phyloP scores from a whole-genome alignment of 768 basidiomycete species.

The Cubamyces lactineus region DNA sequence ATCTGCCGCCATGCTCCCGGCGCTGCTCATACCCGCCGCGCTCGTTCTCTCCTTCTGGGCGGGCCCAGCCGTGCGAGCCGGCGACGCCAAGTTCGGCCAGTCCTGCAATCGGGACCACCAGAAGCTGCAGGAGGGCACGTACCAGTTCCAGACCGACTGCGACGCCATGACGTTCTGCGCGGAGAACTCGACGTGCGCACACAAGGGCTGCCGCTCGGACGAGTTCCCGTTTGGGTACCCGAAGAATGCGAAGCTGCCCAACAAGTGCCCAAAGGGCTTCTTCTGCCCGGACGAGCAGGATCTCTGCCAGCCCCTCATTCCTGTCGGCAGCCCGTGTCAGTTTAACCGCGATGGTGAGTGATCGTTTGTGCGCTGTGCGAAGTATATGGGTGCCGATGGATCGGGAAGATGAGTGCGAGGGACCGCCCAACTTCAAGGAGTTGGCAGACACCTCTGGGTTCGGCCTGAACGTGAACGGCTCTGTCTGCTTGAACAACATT shows the following conservation, averaged over 20 bases:
- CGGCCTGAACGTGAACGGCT: slow-evolving; percentile 79
- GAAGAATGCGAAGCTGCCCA: slow-evolving; percentile 50
- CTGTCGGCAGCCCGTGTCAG: slow-evolving; percentile 74
- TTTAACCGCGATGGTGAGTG: slow-evolving; percentile 81
- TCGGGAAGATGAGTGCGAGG: slow-evolving; percentile 73
- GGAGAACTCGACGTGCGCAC: slow-evolving; percentile 53
- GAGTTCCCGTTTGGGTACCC: slow-evolving; percentile 76
- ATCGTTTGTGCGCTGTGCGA: not conserved
- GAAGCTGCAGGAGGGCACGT: slow-evolving; percentile 75
- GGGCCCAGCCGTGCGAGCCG: slow-evolving; percentile 43
- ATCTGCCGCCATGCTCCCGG: slow-evolving; percentile 16
- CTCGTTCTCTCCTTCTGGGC: slow-evolving; percentile 44
- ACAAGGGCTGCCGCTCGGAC: slow-evolving; percentile 74
- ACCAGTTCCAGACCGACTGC: slow-evolving; percentile 80
- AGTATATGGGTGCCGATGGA: not conserved
- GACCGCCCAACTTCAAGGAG: slow-evolving; percentile 65
- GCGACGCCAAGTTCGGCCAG: slow-evolving; percentile 48
- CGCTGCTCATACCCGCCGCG: slow-evolving; percentile 18
- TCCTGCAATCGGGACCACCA: slow-evolving; percentile 59
- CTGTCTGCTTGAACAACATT: slow-evolving; percentile 78
- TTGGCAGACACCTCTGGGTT: slow-evolving; percentile 65
- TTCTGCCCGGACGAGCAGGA: slow-evolving; percentile 89
- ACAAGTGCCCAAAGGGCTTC: slow-evolving; percentile 58
- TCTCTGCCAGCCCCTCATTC: slow-evolving; percentile 59
- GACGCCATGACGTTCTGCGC: slow-evolving; percentile 69